phyloP scores from a whole-genome alignment of 352 stramenopile species.

The Pythium phragmitis region DNA sequence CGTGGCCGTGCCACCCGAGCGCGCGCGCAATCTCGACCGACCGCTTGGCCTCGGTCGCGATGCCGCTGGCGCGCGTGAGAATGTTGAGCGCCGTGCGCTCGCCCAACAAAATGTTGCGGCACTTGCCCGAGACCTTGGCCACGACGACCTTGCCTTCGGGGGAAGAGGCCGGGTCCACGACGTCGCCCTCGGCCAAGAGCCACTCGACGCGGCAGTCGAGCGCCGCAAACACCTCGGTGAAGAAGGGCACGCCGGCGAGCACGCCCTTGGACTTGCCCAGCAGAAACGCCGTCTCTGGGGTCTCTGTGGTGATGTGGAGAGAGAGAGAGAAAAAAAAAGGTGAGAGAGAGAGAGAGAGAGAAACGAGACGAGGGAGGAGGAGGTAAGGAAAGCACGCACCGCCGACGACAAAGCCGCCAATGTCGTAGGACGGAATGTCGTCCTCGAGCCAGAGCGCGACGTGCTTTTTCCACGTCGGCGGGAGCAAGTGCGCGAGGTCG shows the following conservation, averaged over 20 bases:
- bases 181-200: constrained; percentile 74
- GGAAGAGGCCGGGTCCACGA: constrained; percentile 43
- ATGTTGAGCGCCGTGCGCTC: constrained; percentile 98
- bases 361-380: background rate
- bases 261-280: constrained; percentile 94
- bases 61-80: constrained; percentile 93
- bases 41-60: constrained; percentile 88
- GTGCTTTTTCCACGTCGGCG: constrained; percentile 82
- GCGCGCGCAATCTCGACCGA: constrained; percentile 63
- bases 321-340: no score
- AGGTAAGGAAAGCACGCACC: constrained; percentile 31
- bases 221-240: constrained; percentile 91
- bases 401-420: constrained; percentile 98
- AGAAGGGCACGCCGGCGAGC: constrained; percentile 95
- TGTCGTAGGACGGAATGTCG: constrained; percentile 97
- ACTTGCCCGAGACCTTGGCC: constrained; percentile 93
- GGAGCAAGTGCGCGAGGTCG: constrained; percentile 66
- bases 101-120: constrained; percentile 92
- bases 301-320: constrained; percentile 35
- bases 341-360: constrained; percentile 3
- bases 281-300: constrained; percentile 79
- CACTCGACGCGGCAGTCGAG: constrained; percentile 92
- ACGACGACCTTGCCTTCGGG: constrained; percentile 86
- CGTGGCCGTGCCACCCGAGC: constrained; percentile 90
- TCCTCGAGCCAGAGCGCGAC: constrained; percentile 95